These are phyloP conservation scores for Paramecium primaurelia DNA, from an alignment of 73 alveolate species.

Conservation along the genomic window DNA sequence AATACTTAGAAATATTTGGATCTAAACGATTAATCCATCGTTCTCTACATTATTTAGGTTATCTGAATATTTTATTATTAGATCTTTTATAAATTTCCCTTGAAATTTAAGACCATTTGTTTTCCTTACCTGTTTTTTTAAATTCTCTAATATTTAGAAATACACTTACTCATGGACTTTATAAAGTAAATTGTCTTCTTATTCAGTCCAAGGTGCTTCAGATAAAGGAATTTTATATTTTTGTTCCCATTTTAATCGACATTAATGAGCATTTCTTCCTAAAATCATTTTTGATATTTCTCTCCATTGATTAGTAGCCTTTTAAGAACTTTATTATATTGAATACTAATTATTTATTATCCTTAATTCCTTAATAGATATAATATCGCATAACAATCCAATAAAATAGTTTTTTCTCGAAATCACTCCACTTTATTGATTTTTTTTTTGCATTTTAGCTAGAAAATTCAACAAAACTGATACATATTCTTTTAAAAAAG, in stretches of 20 bases:
- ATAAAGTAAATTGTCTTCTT: not conserved
- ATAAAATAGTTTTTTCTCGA: conserved; percentile 30
- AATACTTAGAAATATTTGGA: conserved; percentile 43
- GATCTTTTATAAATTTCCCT: conserved; percentile 45
- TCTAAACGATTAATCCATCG: conserved; percentile 37
- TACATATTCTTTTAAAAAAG: not conserved
- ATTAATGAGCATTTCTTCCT: conserved; percentile 48
- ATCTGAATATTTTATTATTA: not conserved
- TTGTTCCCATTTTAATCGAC: conserved; percentile 41
- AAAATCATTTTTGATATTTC: not conserved
- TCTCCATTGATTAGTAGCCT: conserved; percentile 6
- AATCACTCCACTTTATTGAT: conserved; percentile 29
- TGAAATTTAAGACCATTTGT: conserved; percentile 28
- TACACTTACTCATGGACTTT: not conserved
- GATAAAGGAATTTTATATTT: conserved; percentile 42
- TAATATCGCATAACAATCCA: conserved; percentile 45
- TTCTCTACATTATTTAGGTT: conserved; percentile 45
- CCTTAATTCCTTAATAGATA: not conserved
- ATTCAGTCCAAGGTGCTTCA: conserved; percentile 37
- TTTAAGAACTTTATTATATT: not conserved
- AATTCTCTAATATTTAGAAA: not conserved
- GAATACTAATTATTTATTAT: not conserved
- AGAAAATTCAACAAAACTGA: not conserved
- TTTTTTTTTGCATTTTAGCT: conserved; percentile 6
- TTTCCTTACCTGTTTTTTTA: conserved; percentile 10